Evolutionary conservation across 2,329 filamentous ascomycete species (phyloP), one percentile per base, ranked within the genome.

Genomic region (Fusarium tanahbumbuense): DNA sequence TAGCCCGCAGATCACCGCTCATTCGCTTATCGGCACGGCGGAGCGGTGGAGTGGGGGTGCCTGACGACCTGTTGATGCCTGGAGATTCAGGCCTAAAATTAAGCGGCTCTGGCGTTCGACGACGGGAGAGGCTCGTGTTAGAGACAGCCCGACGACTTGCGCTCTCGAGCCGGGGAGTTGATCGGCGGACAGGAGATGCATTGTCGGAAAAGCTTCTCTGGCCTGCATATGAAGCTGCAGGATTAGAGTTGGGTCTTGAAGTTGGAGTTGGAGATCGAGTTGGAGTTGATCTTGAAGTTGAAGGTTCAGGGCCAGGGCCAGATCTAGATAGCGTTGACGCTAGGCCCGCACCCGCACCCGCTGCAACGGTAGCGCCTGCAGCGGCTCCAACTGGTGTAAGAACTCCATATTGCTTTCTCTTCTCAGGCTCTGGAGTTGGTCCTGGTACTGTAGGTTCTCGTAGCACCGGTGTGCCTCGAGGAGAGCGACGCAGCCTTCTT

Each of bases 1-100:
- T 75, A 58, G 80, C 67, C 68, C 79, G 73, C 75, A 97, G 85
- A 85, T 97, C 92, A 80, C 92, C 91, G 86, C 92, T 94, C 79
- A 90, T 82, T 78, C 86, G 86, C 77, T 82, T 85, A 78, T 91
- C 89, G 68, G 88, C 86, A 69, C 93, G 88, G 75, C 93, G 88
- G 66, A 96, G 86, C 49, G 91, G 89, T 69, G 91, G 91, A 64
- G 90, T 91, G 69, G 81, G 81, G 77, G 81, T 84, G 78, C 78
- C 71, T 64, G 76, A 74, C n/a, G 70, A 40, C 25, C 68, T 56
- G 52, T 81, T 76, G 80, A 79, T 84, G 83, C 86, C 83, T 83
- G 86, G 85, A 58, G 90, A 93, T 71, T 91, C 87, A 79, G 92
- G 87, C 77, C 90, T 86, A 62, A 86, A 84, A 71, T 79, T 80